Evolutionary conservation across 805 yeast genomes (phyloP).

Genomic region (Saccharomycopsis oosterbeekiorum): DNA sequence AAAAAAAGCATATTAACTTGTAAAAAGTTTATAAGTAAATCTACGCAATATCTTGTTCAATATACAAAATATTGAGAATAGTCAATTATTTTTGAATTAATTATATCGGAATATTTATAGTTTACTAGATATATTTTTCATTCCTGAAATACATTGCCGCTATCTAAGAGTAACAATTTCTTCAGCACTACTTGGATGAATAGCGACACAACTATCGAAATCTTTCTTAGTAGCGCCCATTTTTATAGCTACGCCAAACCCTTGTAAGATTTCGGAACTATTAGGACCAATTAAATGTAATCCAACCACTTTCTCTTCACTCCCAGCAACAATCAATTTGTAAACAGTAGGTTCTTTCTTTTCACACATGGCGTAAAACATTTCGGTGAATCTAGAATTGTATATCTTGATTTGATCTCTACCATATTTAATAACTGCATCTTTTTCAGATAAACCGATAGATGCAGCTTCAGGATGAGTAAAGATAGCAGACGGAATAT

Average conservation of each 20-base stretch:
- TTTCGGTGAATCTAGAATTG: slow-evolving; percentile 73
- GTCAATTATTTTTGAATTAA: not conserved
- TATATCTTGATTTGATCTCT: slow-evolving; percentile 71
- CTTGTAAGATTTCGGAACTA: slow-evolving; percentile 90
- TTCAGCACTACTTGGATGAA: slow-evolving; percentile 98
- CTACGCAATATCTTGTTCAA: too few species aligned
- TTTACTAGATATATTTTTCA: not conserved
- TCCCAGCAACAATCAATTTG: slow-evolving; percentile 69
- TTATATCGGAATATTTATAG: not conserved
- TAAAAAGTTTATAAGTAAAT: not conserved
- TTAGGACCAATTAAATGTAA: slow-evolving; percentile 87
- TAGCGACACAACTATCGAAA: slow-evolving; percentile 93
- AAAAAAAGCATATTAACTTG: not conserved
- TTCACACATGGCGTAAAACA: slow-evolving; percentile 85
- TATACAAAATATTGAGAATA: not conserved
- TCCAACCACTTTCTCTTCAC: slow-evolving; percentile 90
- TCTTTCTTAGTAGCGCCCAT: slow-evolving; percentile 99
- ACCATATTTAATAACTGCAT: slow-evolving; percentile 74
- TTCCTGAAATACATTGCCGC: not conserved
- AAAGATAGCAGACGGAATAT: slow-evolving; percentile 93
- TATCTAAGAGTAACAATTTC: slow-evolving; percentile 75
- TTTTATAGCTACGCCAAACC: slow-evolving; percentile 95
- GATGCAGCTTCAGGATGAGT: slow-evolving; percentile 97
- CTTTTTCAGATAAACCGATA: slow-evolving; percentile 74
- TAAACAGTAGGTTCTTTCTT: slow-evolving; percentile 80